phyloP scores from a whole-genome alignment of 2,329 filamentous ascomycete genomes.

The Fusarium zealandicum region DNA sequence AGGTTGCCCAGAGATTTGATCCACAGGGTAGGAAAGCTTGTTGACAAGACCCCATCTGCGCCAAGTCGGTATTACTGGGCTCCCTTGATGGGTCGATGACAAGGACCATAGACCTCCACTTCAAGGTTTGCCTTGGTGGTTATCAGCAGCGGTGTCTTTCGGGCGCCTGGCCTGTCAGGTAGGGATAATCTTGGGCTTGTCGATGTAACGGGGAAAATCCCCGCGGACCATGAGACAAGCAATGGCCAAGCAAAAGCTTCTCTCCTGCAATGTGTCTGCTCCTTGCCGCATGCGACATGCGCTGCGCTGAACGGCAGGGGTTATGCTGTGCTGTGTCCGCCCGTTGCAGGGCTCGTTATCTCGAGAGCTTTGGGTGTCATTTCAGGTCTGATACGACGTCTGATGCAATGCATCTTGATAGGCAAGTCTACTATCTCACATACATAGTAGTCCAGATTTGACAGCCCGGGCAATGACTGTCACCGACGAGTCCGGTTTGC shows the following conservation, averaged over 20 bases:
- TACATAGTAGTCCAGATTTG: not conserved
- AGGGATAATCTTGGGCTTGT: not conserved
- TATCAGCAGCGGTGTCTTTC: not conserved
- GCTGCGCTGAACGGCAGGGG: slow-evolving; percentile 8
- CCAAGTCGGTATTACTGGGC: slow-evolving; percentile 31
- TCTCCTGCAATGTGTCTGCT: slow-evolving; percentile 3
- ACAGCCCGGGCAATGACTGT: not conserved
- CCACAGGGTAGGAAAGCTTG: slow-evolving; percentile 4
- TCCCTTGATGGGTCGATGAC: not conserved
- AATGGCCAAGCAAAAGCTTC: not conserved
- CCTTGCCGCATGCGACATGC: slow-evolving; percentile 1
- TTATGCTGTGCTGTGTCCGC: not conserved
- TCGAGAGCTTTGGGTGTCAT: not conserved
- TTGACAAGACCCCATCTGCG: slow-evolving; percentile 5
- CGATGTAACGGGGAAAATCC: slow-evolving; percentile 19
- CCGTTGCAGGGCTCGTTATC: not conserved
- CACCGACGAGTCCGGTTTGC: not conserved
- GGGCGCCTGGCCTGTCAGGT: not conserved
- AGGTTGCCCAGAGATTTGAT: slow-evolving; percentile 10
- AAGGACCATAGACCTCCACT: not conserved
- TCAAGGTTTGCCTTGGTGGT: not conserved
- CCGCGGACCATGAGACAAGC: slow-evolving; percentile 2
- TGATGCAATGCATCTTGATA: slow-evolving; percentile 18
- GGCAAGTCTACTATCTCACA: slow-evolving; percentile 3
- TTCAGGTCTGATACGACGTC: not conserved